These are phyloP conservation scores for Panicum hallii DNA, from an alignment of 202 grass and related monocot genomes.

Conservation along the genomic window DNA sequence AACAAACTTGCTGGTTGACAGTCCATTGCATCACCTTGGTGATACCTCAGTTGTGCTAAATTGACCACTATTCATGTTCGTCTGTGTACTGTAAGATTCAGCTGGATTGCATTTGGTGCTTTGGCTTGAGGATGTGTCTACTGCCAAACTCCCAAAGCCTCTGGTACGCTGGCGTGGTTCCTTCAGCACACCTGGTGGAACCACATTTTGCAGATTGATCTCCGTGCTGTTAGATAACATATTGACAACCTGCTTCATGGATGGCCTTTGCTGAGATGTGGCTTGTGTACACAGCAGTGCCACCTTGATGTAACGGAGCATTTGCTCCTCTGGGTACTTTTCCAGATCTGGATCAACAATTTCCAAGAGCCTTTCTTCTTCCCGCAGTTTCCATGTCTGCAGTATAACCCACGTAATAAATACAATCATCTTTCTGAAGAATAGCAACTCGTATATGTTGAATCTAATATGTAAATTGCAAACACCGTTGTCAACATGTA, in stretches of 20 bases:
- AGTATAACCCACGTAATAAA: conserved; percentile 30
- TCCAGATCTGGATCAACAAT: conserved; percentile 65
- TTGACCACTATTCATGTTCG: conserved; percentile 55
- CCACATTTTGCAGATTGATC: conserved; percentile 49
- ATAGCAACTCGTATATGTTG: conserved; percentile 14
- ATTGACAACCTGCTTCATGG: conserved; percentile 65
- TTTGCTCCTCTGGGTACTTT: conserved; percentile 60
- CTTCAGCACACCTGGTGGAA: conserved; percentile 65
- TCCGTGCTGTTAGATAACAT: conserved; percentile 57
- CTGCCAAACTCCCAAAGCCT: conserved; percentile 29
- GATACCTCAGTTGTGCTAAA: conserved; percentile 48
- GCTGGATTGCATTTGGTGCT: conserved; percentile 41
- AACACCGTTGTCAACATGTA: conserved; percentile 9
- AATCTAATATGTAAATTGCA: not conserved
- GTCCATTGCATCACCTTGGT: conserved; percentile 47
- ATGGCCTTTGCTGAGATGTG: conserved; percentile 62
- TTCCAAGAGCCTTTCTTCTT: conserved; percentile 62
- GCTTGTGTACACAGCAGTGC: conserved; percentile 71
- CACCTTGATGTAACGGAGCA: conserved; percentile 72
- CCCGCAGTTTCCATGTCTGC: conserved; percentile 66
- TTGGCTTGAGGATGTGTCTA: conserved; percentile 44
- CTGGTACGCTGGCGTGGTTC: conserved; percentile 48
- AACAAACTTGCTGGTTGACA: not conserved
- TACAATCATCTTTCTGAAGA: conserved; percentile 11
- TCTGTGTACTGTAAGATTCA: conserved; percentile 44